Evolutionary conservation across 2,329 filamentous ascomycete species (phyloP), one percentile per base, ranked within the genome.

Genomic region (Diaporthe sp.): DNA sequence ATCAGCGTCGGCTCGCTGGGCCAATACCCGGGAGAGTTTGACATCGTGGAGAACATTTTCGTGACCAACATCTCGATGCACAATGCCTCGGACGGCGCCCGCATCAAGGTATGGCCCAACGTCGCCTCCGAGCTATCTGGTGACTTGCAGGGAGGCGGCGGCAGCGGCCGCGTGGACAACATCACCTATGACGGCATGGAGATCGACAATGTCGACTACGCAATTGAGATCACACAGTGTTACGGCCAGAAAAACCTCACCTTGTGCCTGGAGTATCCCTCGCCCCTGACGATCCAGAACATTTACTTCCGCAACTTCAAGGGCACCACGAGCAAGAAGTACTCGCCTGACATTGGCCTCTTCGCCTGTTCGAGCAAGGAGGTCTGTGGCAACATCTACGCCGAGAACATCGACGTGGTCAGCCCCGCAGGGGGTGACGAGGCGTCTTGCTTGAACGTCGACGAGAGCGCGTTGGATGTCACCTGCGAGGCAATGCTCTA

Each of bases 1-100:
- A 94, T 94, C 77, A 92, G 89, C 13, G 91, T 94, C n/a, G 93
- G 93, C 10, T 93, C 91, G 0, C 84, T 94, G 0, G 92, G 92
- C 30, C 92, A 94, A 81, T 94, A 94, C 79, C 78, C 84, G 22
- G 88, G 86, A 30, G 87, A 91, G 76, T 88, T 88, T 22, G 92
- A 94, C 76, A 91, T 93, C 59, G 91, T 94, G 2, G 87, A 93
- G 81, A 91, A 94, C 77, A 80, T 94, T n/a, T 90, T 91, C 77
- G 88, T 93, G 72, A 90, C 88, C 81, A 92, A 92, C 77, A 84
- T 88, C 56, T 87, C 86, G 51, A 89, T 92, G 87, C 85, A 85
- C 70, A 90, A 92, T 77, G 88, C 89, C 3, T 84, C 88, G 70
- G 90, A 93, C 76, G 92, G 91, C 39, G 92, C 92, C 0, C 90